A percentile compares a stretch with the other conserved stretches of the same genome.
phyloP scores from a whole-genome alignment of 2,329 filamentous ascomycete species.

The Ophiocordyceps australis region DNA sequence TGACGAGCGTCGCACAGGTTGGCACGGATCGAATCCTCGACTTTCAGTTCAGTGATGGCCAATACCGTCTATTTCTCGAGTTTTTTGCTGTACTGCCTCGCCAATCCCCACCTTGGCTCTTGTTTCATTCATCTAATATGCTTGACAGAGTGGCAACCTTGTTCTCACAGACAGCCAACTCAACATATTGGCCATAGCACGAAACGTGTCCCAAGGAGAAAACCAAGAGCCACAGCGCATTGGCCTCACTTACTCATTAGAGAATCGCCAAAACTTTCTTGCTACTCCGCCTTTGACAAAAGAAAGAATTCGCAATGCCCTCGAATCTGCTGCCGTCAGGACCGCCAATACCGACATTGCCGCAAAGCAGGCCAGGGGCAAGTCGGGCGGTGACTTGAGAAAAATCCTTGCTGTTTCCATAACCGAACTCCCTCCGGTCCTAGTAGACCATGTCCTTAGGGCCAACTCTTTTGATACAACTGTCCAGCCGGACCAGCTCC shows the following conservation, averaged over 20 bases:
- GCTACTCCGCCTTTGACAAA: conserved; percentile 60
- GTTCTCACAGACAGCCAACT: conserved; percentile 75
- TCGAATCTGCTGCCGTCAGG: conserved; percentile 47
- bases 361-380: conserved; percentile 52
- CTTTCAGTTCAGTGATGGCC: conserved; percentile 80
- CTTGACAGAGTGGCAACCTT: conserved; percentile 62
- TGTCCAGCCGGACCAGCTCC: conserved; percentile 47
- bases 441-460: conserved; percentile 73
- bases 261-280: conserved; percentile 66
- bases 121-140: not conserved
- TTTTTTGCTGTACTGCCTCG: conserved; percentile 53
- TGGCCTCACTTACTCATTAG: conserved; percentile 62
- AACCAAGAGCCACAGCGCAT: conserved; percentile 70
- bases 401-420: conserved; percentile 71
- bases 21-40: conserved; percentile 90
- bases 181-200: conserved; percentile 64
- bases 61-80: conserved; percentile 75
- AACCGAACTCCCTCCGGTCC: conserved; percentile 70
- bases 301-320: conserved; percentile 49
- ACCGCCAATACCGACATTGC: conserved; percentile 25
- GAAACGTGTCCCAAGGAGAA: conserved; percentile 63
- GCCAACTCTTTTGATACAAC: conserved; percentile 51
- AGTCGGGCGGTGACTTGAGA: conserved; percentile 56
- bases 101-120: not conserved
- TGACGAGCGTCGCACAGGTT: conserved; percentile 68